A percentile compares a stretch with the other conserved stretches of the same genome.
Conservation (phyloP, 2,329 filamentous ascomycete species). For the Cordyceps militaris region DNA sequence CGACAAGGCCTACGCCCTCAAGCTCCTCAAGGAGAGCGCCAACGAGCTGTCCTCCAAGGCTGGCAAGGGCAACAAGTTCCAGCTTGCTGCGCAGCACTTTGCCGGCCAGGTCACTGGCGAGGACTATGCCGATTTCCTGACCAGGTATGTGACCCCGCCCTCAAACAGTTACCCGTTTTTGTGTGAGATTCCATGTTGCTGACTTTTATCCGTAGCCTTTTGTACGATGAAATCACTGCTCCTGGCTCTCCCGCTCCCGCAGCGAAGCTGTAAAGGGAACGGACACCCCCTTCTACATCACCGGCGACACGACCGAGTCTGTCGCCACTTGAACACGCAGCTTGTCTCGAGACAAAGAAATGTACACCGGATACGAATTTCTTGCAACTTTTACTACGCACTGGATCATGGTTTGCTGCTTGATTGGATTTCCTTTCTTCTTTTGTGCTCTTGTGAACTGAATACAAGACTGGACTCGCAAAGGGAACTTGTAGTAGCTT, state of each 20-base stretch:
- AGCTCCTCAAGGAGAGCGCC: slow-evolving; percentile 79
- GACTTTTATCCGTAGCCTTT: slow-evolving; percentile 44
- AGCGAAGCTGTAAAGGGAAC: slow-evolving; percentile 49
- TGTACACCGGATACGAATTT: slow-evolving; percentile 2
- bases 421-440: neutral
- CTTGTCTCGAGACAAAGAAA: neutral
- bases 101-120: slow-evolving; percentile 89
- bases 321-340: neutral
- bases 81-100: slow-evolving; percentile 88
- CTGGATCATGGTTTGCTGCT: neutral
- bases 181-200: slow-evolving; percentile 2
- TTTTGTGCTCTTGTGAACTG: neutral
- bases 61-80: slow-evolving; percentile 84
- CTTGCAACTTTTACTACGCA: neutral
- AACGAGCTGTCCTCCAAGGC: slow-evolving; percentile 67
- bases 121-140: slow-evolving; percentile 96
- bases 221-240: slow-evolving; percentile 83
- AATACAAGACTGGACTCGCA: slow-evolving; percentile 2
- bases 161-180: neutral
- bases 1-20: slow-evolving; percentile 84
- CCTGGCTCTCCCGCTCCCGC: slow-evolving; percentile 54
- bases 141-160: slow-evolving; percentile 47
- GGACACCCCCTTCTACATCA: neutral
- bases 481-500: slow-evolving; percentile 13
- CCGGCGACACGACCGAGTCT: neutral